Evolutionary conservation across 331 rosid species (phyloP).

Genomic region (Acacia concinna): DNA sequence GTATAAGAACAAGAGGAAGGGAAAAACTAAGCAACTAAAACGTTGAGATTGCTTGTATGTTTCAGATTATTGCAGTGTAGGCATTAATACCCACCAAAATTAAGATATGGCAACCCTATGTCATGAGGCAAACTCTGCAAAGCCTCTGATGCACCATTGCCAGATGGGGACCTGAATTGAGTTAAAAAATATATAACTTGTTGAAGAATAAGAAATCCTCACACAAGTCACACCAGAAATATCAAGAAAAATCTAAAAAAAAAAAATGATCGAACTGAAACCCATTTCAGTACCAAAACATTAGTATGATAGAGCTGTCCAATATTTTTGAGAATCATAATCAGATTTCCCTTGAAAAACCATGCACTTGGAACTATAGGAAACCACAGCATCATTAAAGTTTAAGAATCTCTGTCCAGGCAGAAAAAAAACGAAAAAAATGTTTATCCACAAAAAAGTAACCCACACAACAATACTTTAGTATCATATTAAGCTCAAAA

Average conservation of each 20-base stretch:
- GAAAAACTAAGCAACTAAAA: background rate
- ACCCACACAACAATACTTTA: background rate
- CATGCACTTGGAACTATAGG: background rate
- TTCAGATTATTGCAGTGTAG: slow-evolving; percentile 23
- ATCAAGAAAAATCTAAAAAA: background rate
- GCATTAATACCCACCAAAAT: slow-evolving; percentile 56
- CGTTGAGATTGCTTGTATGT: slow-evolving; percentile 10
- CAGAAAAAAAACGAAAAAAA: background rate
- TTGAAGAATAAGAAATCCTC: background rate
- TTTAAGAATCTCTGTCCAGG: background rate
- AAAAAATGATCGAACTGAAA: background rate
- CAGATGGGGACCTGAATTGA: slow-evolving; percentile 75
- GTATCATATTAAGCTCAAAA: background rate
- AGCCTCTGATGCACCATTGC: slow-evolving; percentile 73
- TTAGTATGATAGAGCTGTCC: background rate
- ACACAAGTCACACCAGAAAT: background rate
- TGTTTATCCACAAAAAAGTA: background rate
- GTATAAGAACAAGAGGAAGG: slow-evolving; percentile 19
- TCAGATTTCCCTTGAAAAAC: background rate
- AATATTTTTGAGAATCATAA: background rate
- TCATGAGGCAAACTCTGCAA: slow-evolving; percentile 76
- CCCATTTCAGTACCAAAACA: background rate
- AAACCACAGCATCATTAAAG: background rate
- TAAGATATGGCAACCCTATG: slow-evolving; percentile 57
- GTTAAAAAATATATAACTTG: background rate